Evolutionary conservation across 139 green algal genomes (phyloP).

Genomic region (Chlamydomonas asymmetrica): DNA sequence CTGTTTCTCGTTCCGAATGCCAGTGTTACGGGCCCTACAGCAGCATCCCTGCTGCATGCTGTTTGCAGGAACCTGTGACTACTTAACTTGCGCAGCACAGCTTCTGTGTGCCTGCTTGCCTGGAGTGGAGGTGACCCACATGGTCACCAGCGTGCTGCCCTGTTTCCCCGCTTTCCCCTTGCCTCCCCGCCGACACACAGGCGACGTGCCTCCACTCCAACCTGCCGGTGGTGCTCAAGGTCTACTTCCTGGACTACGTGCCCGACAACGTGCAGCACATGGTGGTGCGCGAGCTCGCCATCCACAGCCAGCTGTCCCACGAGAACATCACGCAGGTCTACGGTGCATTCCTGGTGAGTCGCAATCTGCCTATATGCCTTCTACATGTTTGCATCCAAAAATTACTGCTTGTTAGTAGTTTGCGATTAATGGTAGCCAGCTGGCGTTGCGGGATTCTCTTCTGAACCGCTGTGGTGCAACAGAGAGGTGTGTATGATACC

Average conservation of each 20-base stretch:
- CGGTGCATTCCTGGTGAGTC: slow-evolving; percentile 24
- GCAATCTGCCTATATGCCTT: too few species aligned
- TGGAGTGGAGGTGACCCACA: too few species aligned
- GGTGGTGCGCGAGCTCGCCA: slow-evolving; percentile 13
- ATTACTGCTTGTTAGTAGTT: too few species aligned
- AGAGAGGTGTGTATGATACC: too few species aligned
- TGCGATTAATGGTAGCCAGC: too few species aligned
- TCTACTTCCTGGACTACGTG: slow-evolving; percentile 1
- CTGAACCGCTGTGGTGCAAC: too few species aligned
- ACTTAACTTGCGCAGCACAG: not conserved
- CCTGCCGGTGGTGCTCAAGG: slow-evolving; percentile 15
- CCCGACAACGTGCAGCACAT: slow-evolving; percentile 4
- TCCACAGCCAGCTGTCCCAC: slow-evolving; percentile 14
- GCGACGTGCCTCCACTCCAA: not conserved
- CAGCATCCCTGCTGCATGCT: not conserved
- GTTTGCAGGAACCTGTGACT: not conserved
- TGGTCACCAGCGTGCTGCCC: not conserved
- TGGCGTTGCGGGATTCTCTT: too few species aligned
- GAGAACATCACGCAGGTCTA: slow-evolving; percentile 14
- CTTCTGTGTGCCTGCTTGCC: not conserved
- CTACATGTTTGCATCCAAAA: too few species aligned
- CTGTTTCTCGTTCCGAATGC: not conserved
- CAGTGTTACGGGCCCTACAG: not conserved
- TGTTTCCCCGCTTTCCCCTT: not conserved
- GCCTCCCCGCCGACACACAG: not conserved